Evolutionary conservation across 345 rosid species (phyloP).

Genomic region (Linum tenue): DNA sequence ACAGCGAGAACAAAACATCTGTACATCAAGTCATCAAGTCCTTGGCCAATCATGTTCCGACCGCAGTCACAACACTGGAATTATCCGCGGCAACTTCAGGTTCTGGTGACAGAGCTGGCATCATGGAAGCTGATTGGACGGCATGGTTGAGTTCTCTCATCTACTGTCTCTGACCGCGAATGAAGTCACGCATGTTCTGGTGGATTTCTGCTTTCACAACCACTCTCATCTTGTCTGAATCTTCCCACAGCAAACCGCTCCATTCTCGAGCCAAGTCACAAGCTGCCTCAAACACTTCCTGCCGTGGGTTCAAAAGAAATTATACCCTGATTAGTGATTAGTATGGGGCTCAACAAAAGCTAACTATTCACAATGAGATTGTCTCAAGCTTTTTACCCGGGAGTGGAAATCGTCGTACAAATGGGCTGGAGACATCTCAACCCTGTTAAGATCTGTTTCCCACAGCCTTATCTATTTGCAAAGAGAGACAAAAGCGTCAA

Average conservation of each 20-base stretch:
- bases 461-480: constrained; percentile 73
- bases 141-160: not conserved
- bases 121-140: constrained; percentile 10
- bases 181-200: constrained; percentile 67
- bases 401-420: constrained; percentile 83
- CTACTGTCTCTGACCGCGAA: constrained; percentile 50
- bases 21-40: too few species aligned
- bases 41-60: too few species aligned
- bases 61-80: too few species aligned
- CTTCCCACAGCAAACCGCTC: constrained; percentile 86
- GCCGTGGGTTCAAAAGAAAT: constrained; percentile 9
- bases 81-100: too few species aligned
- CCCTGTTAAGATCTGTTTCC: constrained; percentile 91
- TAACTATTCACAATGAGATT: constrained; percentile 7
- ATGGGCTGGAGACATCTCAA: constrained; percentile 70
- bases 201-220: constrained; percentile 76
- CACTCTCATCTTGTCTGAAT: constrained; percentile 76
- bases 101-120: too few species aligned
- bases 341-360: not conserved
- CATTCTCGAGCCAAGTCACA: constrained; percentile 71
- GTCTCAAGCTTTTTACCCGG: constrained; percentile 30
- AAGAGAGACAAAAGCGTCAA: not conserved
- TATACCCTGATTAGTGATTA: not conserved
- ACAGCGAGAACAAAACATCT: too few species aligned
- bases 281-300: constrained; percentile 83